Evolutionary conservation across 768 basidiomycete genomes (phyloP).

Genomic region (Tulasnella sp.): DNA sequence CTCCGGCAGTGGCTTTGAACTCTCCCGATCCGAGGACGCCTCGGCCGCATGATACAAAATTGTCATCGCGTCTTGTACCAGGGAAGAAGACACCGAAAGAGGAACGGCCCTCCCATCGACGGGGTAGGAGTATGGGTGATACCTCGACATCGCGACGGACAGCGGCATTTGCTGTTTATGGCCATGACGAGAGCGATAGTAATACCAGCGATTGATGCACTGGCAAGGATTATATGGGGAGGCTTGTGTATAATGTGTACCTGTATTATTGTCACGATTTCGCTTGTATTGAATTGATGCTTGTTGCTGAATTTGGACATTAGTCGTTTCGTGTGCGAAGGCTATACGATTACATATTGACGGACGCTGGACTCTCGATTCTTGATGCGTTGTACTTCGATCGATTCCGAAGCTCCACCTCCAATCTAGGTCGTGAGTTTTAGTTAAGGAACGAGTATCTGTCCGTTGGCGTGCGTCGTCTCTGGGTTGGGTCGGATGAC

Average conservation of each 20-base stretch:
- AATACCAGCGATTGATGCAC: conserved; percentile 36
- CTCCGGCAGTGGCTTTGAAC: neutral
- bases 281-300: too few relatives aligned
- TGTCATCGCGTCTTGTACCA: conserved; percentile 3
- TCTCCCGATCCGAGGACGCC: neutral
- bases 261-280: too few relatives aligned
- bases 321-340: too few relatives aligned
- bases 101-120: neutral
- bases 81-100: conserved; percentile 18
- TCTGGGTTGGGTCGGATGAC: neutral
- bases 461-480: neutral
- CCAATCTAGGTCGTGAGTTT: conserved; percentile 20
- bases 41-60: neutral
- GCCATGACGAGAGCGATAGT: conserved; percentile 81
- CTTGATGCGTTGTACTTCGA: conserved; percentile 23
- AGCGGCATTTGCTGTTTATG: conserved; percentile 75
- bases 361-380: too few relatives aligned
- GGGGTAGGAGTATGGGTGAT: conserved; percentile 19
- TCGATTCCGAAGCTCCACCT: conserved; percentile 5
- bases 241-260: too few relatives aligned
- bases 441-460: conserved; percentile 18
- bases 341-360: too few relatives aligned
- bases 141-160: conserved; percentile 20
- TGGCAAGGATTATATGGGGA: too few relatives aligned
- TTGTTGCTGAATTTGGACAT: too few relatives aligned